Conservation (phyloP, 225 moss, liverwort and hornwort species). For the Climacium dendroides region DNA sequence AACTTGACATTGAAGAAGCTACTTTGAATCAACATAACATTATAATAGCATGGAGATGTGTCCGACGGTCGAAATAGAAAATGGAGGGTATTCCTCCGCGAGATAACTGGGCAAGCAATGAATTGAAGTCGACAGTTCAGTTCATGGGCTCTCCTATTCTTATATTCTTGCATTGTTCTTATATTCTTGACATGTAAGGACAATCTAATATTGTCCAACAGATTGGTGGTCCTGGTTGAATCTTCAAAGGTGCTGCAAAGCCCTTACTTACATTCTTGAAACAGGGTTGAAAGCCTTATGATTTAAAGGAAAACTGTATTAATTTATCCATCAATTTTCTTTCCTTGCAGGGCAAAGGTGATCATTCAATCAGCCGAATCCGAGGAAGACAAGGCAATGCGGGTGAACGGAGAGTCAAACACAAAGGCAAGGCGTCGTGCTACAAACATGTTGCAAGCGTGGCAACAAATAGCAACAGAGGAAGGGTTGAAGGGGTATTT, state of each 20-base stretch:
- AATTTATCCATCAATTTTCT: neutral
- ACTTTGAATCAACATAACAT: neutral
- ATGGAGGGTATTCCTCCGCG: neutral
- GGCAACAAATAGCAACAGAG: constrained; percentile 47
- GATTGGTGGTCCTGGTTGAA: neutral
- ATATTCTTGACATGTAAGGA: neutral
- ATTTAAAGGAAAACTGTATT: neutral
- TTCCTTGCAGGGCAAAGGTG: constrained; percentile 59
- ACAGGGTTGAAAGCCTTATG: neutral
- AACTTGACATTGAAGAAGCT: neutral
- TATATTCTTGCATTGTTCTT: neutral
- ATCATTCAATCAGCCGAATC: constrained; percentile 79
- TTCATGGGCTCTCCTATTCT: neutral
- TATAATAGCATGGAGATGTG: neutral
- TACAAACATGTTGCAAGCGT: constrained; percentile 53
- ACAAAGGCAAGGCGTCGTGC: constrained; percentile 6
- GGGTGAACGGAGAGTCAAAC: neutral
- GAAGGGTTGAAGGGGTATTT: constrained; percentile 73
- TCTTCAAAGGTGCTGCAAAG: neutral
- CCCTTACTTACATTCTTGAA: neutral
- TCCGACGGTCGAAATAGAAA: neutral
- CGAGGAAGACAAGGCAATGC: constrained; percentile 38
- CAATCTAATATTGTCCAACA: neutral
- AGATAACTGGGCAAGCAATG: neutral
- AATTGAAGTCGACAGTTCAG: neutral